Base-by-base conservation (phyloP, 1,139 yeast genomes). In the Taiozyma sp. region DNA sequence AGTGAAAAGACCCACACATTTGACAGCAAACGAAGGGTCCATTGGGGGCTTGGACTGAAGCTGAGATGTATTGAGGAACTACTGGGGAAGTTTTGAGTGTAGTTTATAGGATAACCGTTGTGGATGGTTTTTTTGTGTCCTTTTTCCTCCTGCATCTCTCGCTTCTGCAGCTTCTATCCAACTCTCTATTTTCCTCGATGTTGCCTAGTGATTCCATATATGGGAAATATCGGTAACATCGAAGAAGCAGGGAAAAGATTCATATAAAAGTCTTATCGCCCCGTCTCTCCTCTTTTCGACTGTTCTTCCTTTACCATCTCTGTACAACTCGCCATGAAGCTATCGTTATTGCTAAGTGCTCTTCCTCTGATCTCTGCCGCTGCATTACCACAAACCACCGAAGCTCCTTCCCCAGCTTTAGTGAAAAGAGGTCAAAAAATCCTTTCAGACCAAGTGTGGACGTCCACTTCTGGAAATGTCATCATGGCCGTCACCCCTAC, bases 401-500 rank as follows among this genome's bases (percentile, higher is more conserved):
- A 50, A 30, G 57, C 64, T 4, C 50, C 54, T n/a, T 58, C 60
- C n/a, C 61, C 61, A 28, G 49, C 51, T 8, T 49, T 66, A 4
- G 56, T 46, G 13, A 66, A 65, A 54, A 64, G 71, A 55, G 50
- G 40, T 11, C 67, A 67, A 50, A 59, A 58, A 30, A 62, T 61
- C 7, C 58, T 68, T 44, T 53, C 66, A 0, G 67, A 67, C 47
- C 51, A 60, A 26, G 60, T 67, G 13, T 71, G 75, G 75, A 67
- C 68, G 2, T 66, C 73, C 1, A 65, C 71, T 7, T 61, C 70
- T 21, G 59, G 63, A 4, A 66, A 66, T 14, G 56, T 55, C 24
- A 53, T 57, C 8, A 59, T 66, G 46, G 53, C 55, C n/a, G 62
- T 70, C 42, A 70, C 74, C 6, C 73, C 73, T 43, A 70, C 73